Base-by-base conservation (phyloP, 768 basidiomycete species). In the Hygrophorus russula region DNA sequence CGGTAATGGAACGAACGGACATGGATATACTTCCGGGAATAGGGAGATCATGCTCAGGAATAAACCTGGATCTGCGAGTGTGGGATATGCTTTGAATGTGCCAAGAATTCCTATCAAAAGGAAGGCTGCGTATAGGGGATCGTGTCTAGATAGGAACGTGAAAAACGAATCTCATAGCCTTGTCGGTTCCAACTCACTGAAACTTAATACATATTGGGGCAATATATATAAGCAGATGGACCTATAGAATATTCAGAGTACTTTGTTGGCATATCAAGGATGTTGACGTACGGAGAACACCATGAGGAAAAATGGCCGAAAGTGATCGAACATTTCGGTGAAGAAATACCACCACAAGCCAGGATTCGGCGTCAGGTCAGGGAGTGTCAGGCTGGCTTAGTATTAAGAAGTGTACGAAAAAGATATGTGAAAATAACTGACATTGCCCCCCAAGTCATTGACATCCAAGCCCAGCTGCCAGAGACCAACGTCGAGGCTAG, bases 281-380 rank as follows among this genome's bases (percentile, higher is more conserved):
- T 0, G 34, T 32, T 31, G n/a, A 49, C 82, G 37, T 52, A 92
- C 92, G 13, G 83, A 86, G 60, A 97, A 98, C 13, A 86, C 87
- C 71, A 92, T 83, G 27, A 97, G 67, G 71, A 96, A 99, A 65
- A 97, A 97, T 3, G 82, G 78, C 24, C 96, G 70, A 69, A 97
- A 99, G 57, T 98, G 86, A 56, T 97, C 94, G 50, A 99, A 99
- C 87, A 97, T 97, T 59, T 98, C 94, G 9, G 91, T 97, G 65
- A 98, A 97, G 67, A 98, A 98, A 61, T 98, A 98, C 94, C 94
- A 98, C 86, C 91, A 91, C 20, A 97, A 63, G 1, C 96, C 94
- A 3, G 87, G 78, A 52, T 93, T 98, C 0, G 96, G 94, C 7
- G 90, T 92, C 49, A 98, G 62, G 57, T 96, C 93, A 1, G 86